A percentile compares a stretch with the other conserved stretches of the same genome.
Evolutionary conservation across 2,329 filamentous ascomycete genomes (phyloP).

Genomic region (Alternaria burnsii): DNA sequence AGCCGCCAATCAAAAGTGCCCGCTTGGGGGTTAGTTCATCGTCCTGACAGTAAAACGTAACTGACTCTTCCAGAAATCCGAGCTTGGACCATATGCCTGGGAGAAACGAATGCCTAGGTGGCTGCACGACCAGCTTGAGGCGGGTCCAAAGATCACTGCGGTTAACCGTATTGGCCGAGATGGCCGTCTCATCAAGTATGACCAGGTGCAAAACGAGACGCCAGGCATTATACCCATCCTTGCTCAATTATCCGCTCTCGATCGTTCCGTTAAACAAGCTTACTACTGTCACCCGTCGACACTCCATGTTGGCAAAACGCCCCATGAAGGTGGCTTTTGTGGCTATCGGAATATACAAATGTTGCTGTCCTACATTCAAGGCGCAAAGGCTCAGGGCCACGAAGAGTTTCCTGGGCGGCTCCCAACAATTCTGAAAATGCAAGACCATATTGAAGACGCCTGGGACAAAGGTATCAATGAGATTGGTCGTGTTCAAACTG

Average conservation of each 20-base stretch:
- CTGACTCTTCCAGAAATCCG: conserved; percentile 49
- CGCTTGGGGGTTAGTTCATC: conserved; percentile 47
- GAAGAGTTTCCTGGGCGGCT: conserved; percentile 67
- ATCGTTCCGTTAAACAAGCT: conserved; percentile 70
- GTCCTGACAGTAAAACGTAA: conserved; percentile 9
- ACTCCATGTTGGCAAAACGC: conserved; percentile 78
- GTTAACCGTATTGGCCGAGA: conserved; percentile 54
- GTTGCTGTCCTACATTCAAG: conserved; percentile 80
- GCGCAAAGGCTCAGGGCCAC: conserved; percentile 63
- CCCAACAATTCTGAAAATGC: conserved; percentile 82
- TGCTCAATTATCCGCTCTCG: conserved; percentile 64
- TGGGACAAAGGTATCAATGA: conserved; percentile 88
- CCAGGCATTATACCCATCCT: conserved; percentile 56
- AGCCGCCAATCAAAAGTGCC: conserved; percentile 41
- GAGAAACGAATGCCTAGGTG: conserved; percentile 57
- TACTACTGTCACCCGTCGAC: conserved; percentile 82
- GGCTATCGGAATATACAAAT: conserved; percentile 97
- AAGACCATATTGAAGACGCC: conserved; percentile 84
- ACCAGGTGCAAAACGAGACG: conserved; percentile 56
- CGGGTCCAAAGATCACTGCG: conserved; percentile 51
- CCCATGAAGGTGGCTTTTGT: conserved; percentile 91
- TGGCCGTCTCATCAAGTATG: conserved; percentile 53
- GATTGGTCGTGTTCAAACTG: conserved; percentile 79
- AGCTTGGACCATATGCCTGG: conserved; percentile 59
- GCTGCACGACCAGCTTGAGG: conserved; percentile 53